Evolutionary conservation across 179 eudicot species (phyloP), one percentile per base, ranked within the genome.

Genomic region (Heliamphora pulchella): DNA sequence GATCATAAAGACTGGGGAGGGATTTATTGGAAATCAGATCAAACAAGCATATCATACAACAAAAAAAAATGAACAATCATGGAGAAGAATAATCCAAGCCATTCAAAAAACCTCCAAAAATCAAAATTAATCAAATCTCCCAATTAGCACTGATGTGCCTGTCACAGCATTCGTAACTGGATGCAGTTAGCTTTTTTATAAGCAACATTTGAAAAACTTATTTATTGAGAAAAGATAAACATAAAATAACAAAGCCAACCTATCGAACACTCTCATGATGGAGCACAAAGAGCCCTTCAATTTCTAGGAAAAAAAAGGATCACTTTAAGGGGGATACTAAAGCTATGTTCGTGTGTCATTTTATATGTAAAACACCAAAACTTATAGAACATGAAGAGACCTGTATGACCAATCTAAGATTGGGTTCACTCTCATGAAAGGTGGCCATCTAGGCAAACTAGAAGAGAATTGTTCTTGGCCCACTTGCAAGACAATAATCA

Each of bases 381-480:
- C 64, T 75, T 77, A 47, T 47, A 68, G 82, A 59, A 70, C 57
- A 82, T 71, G 66, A 66, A 70, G 61, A 63, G 6, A 90, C 98
- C 98, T 96, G 87, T 96, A 96, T 72, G 99, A 96, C 99, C 99
- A 96, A 86, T 96, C 99, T 84, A 96, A 84, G 75, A 96, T 91
- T 71, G 98, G 98, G 82, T 96, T 96, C 83, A 96, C 97, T 89
- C 99, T 92, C 99, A 96, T 96, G 86, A 96, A 96, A 77, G 97
- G 87, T 31, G 99, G 99, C 99, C 99, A 96, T 78, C 99, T 98
- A 47, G 96, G 96, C 22, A 97, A 94, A 83, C 98, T 96, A 68
- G 99, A 98, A 4, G 98, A 94, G 85, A 94, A 96, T 82, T 94
- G 97, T 84, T 94, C 98, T 86, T 96, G 99, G 59, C 99, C 99